phyloP scores from a whole-genome alignment of 2,329 filamentous ascomycete species.

The Pyrenochaeta sp. region DNA sequence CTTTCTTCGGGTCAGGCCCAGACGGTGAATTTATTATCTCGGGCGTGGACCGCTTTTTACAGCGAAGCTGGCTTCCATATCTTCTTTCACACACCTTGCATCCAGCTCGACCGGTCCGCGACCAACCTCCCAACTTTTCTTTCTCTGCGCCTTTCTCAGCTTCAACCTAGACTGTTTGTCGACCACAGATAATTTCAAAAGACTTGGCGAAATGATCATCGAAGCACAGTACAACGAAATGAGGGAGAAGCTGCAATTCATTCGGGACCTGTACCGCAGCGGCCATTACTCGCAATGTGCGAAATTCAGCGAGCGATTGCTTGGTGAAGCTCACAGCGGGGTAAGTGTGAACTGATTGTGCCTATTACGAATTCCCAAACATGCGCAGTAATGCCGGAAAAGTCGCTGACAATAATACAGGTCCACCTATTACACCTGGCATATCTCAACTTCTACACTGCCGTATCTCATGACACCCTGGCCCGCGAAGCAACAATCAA shows the following conservation, averaged over 20 bases:
- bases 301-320: slow-evolving; percentile 32
- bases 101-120: slow-evolving; percentile 8
- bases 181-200: slow-evolving; percentile 3
- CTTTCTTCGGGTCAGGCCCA: too few relatives aligned
- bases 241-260: slow-evolving; percentile 32
- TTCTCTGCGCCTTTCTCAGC: slow-evolving; percentile 6
- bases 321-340: slow-evolving; percentile 25
- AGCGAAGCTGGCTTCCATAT: slow-evolving; percentile 13
- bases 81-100: slow-evolving; percentile 8
- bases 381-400: too few relatives aligned
- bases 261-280: slow-evolving; percentile 43
- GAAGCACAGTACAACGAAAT: slow-evolving; percentile 26
- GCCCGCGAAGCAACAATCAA: slow-evolving; percentile 44
- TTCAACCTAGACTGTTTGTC: slow-evolving; percentile 11
- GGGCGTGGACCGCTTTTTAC: too few relatives aligned
- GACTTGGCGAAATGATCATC: slow-evolving; percentile 17
- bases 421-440: slow-evolving; percentile 43
- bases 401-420: slow-evolving; percentile 16
- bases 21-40: too few relatives aligned
- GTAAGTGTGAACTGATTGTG: slow-evolving; percentile 29
- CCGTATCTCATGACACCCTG: slow-evolving; percentile 46
- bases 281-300: slow-evolving; percentile 49
- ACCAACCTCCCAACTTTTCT: slow-evolving; percentile 3
- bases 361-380: too few relatives aligned
- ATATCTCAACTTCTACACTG: slow-evolving; percentile 49